Evolutionary conservation across 2,329 filamentous ascomycete species (phyloP), one percentile per base, ranked within the genome.

Genomic region (Albifimbria verrucaria): DNA sequence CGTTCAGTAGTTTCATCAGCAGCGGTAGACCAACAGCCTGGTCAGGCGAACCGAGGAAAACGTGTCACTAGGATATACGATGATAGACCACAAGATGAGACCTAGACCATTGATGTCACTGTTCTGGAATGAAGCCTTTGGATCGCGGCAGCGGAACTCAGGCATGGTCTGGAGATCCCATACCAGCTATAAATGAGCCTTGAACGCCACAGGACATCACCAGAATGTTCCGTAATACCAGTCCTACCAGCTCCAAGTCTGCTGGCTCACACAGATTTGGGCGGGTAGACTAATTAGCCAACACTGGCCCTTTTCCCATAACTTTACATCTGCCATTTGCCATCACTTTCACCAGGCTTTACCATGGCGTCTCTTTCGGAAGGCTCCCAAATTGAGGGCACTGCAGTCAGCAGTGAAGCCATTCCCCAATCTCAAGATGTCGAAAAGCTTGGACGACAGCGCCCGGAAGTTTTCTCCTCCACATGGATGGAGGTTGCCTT

Each of bases 381-480:
- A 39, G 32, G 32, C 4, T 39, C 32, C 4, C 32, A n/a, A 39
- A 12, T 12, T 17, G 32, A 39, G 5, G 32, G 18, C 32, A 39
- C 49, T 22, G 49, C 55, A 24, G 39, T 50, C 20, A 49, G 49
- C n/a, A 52, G 44, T 25, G 57, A 59, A 49, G 50, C 32, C 21
- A 39, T 52, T 58, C 15, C 32, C 32, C 32, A n/a, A n/a, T n/a
- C 18, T 6, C 32, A 39, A 12, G 70, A 74, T 43, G 69, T 86
- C 46, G 81, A 87, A 56, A 74, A 74, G 24, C 69, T 87, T 3
- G 85, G 85, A 21, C 75, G 83, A 51, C 74, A 85, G 63, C 72
- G 84, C 12, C 85, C 85, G 2, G 70, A 73, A 5, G 71, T 69
- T 32, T 86, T 87, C 63, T 67, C 68, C 9, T 77, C 75, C 3